Conservation (phyloP, 108 stramenopile genomes). For the Cyclotella cryptica region DNA sequence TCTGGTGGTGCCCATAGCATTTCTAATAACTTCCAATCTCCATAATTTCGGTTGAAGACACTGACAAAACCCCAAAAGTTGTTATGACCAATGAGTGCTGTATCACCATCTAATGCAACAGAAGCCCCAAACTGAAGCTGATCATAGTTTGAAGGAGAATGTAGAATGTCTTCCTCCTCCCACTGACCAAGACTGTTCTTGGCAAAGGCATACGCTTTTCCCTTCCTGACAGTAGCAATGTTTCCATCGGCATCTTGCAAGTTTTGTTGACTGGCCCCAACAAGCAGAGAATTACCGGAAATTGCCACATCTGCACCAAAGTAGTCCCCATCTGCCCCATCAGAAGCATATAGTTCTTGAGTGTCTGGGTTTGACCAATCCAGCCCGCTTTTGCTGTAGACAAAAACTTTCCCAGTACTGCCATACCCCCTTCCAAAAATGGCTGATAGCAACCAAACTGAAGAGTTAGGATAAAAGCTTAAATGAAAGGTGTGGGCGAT, state of each 20-base stretch:
- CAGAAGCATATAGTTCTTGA: neutral
- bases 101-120: slow-evolving; percentile 18
- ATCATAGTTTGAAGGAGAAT: neutral
- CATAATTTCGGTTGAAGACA: neutral
- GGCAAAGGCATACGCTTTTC: slow-evolving; percentile 8
- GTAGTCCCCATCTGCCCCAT: slow-evolving; percentile 13
- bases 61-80: too few relatives aligned
- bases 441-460: too few relatives aligned
- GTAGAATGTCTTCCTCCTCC: neutral
- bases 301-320: slow-evolving; percentile 6
- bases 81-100: slow-evolving; percentile 11
- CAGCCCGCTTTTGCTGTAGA: neutral
- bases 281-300: neutral
- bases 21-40: neutral
- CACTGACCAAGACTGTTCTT: neutral
- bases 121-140: slow-evolving; percentile 13
- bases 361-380: neutral
- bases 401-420: neutral
- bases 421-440: neutral
- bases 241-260: neutral
- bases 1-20: neutral
- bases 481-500: neutral
- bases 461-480: too few relatives aligned
- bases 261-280: slow-evolving; percentile 3
- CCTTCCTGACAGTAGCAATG: neutral